These are phyloP conservation scores for Aspergillus baeticus DNA, from an alignment of 495 filamentous ascomycete species.

Conservation along the genomic window DNA sequence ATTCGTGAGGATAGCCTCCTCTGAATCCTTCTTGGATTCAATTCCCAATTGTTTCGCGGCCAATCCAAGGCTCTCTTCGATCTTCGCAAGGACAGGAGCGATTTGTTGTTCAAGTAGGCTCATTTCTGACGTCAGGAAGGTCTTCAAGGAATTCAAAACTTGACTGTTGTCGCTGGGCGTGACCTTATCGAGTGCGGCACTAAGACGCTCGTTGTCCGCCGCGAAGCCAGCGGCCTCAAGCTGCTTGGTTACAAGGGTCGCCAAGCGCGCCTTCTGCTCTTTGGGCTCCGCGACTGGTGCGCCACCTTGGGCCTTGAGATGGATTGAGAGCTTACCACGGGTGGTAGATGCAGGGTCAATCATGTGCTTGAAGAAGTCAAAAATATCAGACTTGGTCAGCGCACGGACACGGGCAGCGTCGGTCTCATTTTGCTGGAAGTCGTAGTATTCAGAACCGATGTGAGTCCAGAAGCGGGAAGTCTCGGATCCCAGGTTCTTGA, in stretches of 20 bases:
- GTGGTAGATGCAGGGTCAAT: constrained; percentile 70
- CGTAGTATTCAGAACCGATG: constrained; percentile 81
- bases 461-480: constrained; percentile 79
- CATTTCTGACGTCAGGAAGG: constrained; percentile 50
- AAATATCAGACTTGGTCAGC: constrained; percentile 74
- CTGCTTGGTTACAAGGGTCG: constrained; percentile 48
- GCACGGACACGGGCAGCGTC: constrained; percentile 74
- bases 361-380: constrained; percentile 75
- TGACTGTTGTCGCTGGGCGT: constrained; percentile 38
- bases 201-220: constrained; percentile 43
- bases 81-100: constrained; percentile 43
- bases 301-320: constrained; percentile 72
- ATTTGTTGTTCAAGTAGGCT: constrained; percentile 42
- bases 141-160: constrained; percentile 43
- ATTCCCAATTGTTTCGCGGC: constrained; percentile 42
- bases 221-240: constrained; percentile 51
- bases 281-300: constrained; percentile 30
- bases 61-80: constrained; percentile 39
- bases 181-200: constrained; percentile 42
- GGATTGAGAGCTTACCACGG: constrained; percentile 78
- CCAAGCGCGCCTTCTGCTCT: constrained; percentile 55
- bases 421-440: constrained; percentile 77
- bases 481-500: constrained; percentile 90
- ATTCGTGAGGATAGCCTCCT: constrained; percentile 30
- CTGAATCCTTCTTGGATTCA: constrained; percentile 20